phyloP scores from a whole-genome alignment of 2,329 filamentous ascomycete genomes.

The Pseudogymnoascus sp. region DNA sequence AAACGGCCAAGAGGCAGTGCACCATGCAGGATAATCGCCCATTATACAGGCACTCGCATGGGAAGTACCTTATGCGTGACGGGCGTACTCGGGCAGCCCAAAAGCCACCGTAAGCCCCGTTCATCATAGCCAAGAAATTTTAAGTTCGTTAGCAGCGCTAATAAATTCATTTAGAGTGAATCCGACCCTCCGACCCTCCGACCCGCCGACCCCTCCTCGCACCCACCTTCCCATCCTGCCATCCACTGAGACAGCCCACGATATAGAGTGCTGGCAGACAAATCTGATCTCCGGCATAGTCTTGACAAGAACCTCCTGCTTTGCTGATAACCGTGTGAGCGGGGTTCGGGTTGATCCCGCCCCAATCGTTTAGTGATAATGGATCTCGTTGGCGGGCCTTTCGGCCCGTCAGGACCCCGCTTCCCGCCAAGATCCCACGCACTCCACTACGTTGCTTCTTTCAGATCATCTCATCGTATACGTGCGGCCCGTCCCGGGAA shows the following conservation, averaged over 20 bases:
- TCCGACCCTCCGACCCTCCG: too few relatives aligned
- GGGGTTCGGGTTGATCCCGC: neutral
- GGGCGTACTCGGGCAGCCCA: too few relatives aligned
- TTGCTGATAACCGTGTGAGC: neutral
- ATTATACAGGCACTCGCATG: too few relatives aligned
- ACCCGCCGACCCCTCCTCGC: neutral
- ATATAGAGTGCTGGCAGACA: neutral
- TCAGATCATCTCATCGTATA: neutral
- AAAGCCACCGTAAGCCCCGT: too few relatives aligned
- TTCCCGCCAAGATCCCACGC: too few relatives aligned
- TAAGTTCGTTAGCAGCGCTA: too few relatives aligned
- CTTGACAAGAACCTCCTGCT: neutral
- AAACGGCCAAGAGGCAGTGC: too few relatives aligned
- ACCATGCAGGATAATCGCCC: too few relatives aligned
- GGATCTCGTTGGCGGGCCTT: neutral
- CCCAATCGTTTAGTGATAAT: neutral
- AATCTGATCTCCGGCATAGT: neutral
- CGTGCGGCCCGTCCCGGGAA: neutral
- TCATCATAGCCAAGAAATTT: too few relatives aligned
- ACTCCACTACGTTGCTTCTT: neutral
- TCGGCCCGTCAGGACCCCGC: neutral
- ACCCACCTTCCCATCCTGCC: neutral
- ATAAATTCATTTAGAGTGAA: too few relatives aligned
- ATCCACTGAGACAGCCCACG: neutral
- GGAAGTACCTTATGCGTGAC: too few relatives aligned